Conservation (phyloP, 495 filamentous ascomycete genomes). For the Rhizodiscina lignyota region DNA sequence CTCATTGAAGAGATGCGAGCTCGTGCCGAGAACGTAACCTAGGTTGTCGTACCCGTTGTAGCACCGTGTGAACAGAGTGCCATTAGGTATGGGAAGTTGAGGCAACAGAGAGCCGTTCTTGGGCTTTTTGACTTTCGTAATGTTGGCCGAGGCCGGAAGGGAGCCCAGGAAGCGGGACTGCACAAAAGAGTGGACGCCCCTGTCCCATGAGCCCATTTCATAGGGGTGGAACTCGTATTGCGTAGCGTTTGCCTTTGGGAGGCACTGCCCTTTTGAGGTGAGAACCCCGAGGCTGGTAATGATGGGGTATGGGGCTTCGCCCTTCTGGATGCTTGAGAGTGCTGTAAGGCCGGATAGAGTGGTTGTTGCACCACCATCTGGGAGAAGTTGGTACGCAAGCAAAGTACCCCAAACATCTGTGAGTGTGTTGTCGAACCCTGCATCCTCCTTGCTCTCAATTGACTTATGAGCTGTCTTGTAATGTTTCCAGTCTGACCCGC, state of each 20-base stretch:
- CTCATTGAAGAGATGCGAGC: conserved; percentile 77
- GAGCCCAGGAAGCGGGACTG: conserved; percentile 64
- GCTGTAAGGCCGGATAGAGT: conserved; percentile 65
- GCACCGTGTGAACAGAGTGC: too few relatives aligned
- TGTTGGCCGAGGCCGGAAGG: too few relatives aligned
- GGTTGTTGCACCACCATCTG: too few relatives aligned
- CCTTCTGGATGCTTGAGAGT: conserved; percentile 46
- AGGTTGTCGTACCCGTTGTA: conserved; percentile 69
- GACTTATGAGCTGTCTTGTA: conserved; percentile 46
- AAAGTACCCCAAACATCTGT: conserved; percentile 84
- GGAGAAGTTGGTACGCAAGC: conserved; percentile 72
- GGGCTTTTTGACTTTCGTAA: too few relatives aligned
- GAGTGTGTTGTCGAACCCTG: conserved; percentile 61
- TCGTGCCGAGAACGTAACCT: conserved; percentile 80
- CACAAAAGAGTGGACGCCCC: conserved; percentile 61
- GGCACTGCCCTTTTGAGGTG: conserved; percentile 42
- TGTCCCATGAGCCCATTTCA: conserved; percentile 76
- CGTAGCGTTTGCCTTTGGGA: conserved; percentile 61
- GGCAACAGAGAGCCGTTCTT: too few relatives aligned
- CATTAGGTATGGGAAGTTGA: too few relatives aligned
- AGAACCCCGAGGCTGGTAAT: conserved; percentile 64
- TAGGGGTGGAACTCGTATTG: conserved; percentile 78
- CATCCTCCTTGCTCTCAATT: conserved; percentile 47
- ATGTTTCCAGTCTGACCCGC: conserved; percentile 39
- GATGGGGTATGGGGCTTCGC: conserved; percentile 62